phyloP scores from a whole-genome alignment of 2,329 filamentous ascomycete species.

The Sporothrix brunneoviolacea region DNA sequence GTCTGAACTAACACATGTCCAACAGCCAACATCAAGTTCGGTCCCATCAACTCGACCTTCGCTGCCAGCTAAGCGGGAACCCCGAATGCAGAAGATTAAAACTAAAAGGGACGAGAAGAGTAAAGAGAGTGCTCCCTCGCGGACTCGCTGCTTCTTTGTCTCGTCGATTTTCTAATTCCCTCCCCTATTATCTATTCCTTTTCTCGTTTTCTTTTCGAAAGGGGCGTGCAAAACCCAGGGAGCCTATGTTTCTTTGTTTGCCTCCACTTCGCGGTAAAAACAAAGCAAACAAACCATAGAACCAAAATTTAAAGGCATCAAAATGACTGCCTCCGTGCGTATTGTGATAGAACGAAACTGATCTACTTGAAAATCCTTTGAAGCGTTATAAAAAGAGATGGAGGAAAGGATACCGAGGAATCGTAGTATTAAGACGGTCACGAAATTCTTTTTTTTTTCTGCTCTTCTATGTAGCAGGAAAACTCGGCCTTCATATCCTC shows the following conservation, averaged over 20 bases:
- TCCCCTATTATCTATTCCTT: not conserved
- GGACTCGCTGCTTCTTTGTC: constrained; percentile 8
- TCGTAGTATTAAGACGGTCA: too few species aligned
- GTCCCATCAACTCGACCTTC: constrained; percentile 27
- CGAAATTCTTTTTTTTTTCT: too few species aligned
- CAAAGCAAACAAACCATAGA: constrained; percentile 1
- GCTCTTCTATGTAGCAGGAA: too few species aligned
- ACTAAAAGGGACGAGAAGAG: not conserved
- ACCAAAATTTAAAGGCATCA: not conserved
- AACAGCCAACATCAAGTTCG: constrained; percentile 28
- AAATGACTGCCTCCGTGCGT: too few species aligned
- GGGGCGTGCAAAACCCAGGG: not conserved
- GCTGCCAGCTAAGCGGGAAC: constrained; percentile 12
- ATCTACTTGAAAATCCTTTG: too few species aligned
- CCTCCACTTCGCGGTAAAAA: not conserved
- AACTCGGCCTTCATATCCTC: too few species aligned
- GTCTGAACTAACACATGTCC: not conserved
- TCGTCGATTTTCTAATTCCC: not conserved
- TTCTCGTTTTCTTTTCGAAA: not conserved
- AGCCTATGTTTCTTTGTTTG: not conserved
- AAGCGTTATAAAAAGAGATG: too few species aligned
- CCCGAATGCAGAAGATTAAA: not conserved
- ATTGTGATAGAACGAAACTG: too few species aligned
- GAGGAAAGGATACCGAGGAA: too few species aligned
- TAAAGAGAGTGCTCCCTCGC: too few species aligned